phyloP scores from a whole-genome alignment of 2,329 filamentous ascomycete genomes.

The Bipolaris sorokiniana region DNA sequence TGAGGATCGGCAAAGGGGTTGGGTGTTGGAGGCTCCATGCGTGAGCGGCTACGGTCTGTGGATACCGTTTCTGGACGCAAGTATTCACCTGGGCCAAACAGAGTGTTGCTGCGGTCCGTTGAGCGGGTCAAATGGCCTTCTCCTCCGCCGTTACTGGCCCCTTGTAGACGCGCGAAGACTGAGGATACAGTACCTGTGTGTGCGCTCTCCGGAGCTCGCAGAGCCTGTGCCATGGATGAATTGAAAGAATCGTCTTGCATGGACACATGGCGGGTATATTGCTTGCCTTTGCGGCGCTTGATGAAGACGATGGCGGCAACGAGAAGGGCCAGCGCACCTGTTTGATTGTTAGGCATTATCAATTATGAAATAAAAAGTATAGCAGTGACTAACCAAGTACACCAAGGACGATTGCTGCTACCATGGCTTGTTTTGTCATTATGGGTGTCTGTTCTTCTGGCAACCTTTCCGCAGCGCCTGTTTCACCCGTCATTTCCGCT shows the following conservation, averaged over 20 bases:
- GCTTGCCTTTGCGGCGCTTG: conserved; percentile 32
- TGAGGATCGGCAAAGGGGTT: conserved; percentile 47
- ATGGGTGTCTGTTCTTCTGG: conserved; percentile 15
- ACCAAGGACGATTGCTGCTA: conserved; percentile 40
- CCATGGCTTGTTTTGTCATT: conserved; percentile 39
- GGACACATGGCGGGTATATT: conserved; percentile 20
- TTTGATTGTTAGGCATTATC: conserved; percentile 4
- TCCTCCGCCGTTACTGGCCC: conserved; percentile 2
- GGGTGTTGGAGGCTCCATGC: conserved; percentile 29
- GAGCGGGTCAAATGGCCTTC: conserved; percentile 30
- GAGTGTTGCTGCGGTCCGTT: conserved; percentile 32
- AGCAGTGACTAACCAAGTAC: conserved; percentile 33
- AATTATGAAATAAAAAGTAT: not conserved
- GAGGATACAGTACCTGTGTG: conserved; percentile 22
- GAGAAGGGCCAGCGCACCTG: conserved; percentile 38
- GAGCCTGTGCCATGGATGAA: conserved; percentile 29
- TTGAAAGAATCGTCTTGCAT: conserved; percentile 37
- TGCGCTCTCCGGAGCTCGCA: conserved; percentile 31
- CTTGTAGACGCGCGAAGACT: conserved; percentile 18
- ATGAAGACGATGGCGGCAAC: conserved; percentile 30
- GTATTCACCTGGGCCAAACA: conserved; percentile 38
- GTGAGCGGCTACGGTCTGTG: conserved; percentile 25
- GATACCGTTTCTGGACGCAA: conserved; percentile 44
- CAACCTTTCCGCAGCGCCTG: not conserved
- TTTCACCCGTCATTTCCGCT: not conserved